phyloP scores from a whole-genome alignment of 352 stramenopile genomes.

The Globisporangium irregulare region DNA sequence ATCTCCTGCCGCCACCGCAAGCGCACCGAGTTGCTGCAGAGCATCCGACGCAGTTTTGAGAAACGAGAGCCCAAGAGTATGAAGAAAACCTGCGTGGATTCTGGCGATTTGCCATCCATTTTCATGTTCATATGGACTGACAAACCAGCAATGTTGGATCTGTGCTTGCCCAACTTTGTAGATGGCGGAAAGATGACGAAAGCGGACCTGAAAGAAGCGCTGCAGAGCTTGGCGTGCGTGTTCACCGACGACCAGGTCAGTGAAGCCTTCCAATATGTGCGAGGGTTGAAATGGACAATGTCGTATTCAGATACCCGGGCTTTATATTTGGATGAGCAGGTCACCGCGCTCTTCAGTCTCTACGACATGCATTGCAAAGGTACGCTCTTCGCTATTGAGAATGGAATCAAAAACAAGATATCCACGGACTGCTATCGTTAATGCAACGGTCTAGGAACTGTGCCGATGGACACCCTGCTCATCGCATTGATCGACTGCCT shows the following conservation, averaged over 20 bases:
- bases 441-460: constrained; percentile 21
- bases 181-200: constrained; percentile 48
- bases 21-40: constrained; percentile 47
- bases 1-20: constrained; percentile 41
- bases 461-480: constrained; percentile 38
- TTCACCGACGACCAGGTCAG: constrained; percentile 60
- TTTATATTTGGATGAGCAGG: constrained; percentile 15
- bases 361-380: constrained; percentile 40
- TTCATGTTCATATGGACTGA: background rate
- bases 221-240: constrained; percentile 45
- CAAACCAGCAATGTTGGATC: background rate
- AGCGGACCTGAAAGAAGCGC: constrained; percentile 46
- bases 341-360: constrained; percentile 46
- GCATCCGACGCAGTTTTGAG: constrained; percentile 55
- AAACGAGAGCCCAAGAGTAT: constrained; percentile 47
- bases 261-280: background rate
- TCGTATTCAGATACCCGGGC: background rate
- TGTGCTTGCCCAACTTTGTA: constrained; percentile 9
- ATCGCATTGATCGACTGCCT: constrained; percentile 20
- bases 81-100: constrained; percentile 3
- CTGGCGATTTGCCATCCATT: background rate
- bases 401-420: background rate
- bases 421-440: background rate
- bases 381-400: constrained; percentile 9
- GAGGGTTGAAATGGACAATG: background rate